These are phyloP conservation scores for Xylaria cubensis DNA, from an alignment of 495 filamentous ascomycete genomes.

Conservation along the genomic window DNA sequence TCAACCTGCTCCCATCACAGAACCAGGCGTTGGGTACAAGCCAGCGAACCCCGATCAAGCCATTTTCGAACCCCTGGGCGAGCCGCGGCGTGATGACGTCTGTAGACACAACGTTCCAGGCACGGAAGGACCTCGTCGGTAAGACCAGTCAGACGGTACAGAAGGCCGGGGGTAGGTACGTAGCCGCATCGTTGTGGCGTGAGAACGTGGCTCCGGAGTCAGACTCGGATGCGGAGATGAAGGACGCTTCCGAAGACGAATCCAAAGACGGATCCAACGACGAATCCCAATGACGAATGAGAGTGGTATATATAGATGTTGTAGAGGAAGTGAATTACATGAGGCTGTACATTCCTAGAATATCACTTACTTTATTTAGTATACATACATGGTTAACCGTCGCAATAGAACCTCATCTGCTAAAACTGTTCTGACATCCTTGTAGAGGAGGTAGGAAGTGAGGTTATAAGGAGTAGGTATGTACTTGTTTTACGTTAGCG, in stretches of 20 bases:
- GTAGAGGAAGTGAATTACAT: not conserved
- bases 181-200: not conserved
- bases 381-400: not conserved
- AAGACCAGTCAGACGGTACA: not conserved
- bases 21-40: not conserved
- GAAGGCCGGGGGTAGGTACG: not conserved
- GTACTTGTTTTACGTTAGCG: no score
- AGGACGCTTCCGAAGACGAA: not conserved
- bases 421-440: not conserved
- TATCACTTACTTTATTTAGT: not conserved
- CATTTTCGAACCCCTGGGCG: slow-evolving; percentile 24
- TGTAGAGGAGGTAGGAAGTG: no score
- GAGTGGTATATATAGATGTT: not conserved
- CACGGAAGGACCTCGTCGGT: not conserved
- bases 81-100: slow-evolving; percentile 16
- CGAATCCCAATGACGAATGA: no score
- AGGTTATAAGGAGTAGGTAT: no score
- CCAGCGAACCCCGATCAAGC: not conserved
- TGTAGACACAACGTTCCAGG: not conserved
- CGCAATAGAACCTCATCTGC: not conserved
- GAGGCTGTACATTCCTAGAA: not conserved
- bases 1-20: not conserved
- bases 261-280: no score
- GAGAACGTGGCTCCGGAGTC: not conserved
- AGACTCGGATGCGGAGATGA: not conserved